Evolutionary conservation across 257 asterid species (phyloP), one percentile per base, ranked within the genome.

Genomic region (Leonotis leonurus): DNA sequence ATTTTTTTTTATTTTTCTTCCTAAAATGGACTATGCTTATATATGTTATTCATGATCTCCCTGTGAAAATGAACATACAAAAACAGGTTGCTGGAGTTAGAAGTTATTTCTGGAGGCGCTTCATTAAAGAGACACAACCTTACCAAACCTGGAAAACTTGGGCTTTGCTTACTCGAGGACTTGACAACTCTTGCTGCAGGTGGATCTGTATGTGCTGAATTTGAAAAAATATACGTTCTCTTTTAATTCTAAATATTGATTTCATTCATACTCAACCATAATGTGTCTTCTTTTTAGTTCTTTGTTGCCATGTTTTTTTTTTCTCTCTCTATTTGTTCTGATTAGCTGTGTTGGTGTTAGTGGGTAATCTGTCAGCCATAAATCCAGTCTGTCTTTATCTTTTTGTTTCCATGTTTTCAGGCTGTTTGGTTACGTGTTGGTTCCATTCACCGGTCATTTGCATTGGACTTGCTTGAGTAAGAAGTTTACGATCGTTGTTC

Each of bases 171-270:
- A 81, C 95, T 92, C 40, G 96, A 89, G 83, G 99, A 92, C 81
- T 86, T 92, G 81, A 81, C 95, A 60, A 87, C 96, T 85, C 95
- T 92, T 81, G 99, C 99, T 78, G 99, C 99, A 86, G 96, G 96
- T 89, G 99, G 99, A 89, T 89, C 97, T 80, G 99, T 92, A 92
- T 83, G 99, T 92, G 91, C 86, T 73, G 63, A 75, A 70, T 74
- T 62, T 68, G 69, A 56, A 79, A 76, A 63, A 64, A 40, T 72
- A 56, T 50, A 65, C 65, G 49, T 59, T 75, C 41, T 50, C 60
- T 22, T 18, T 63, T 43, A 51, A 55, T 55, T 58, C 16, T 32
- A 48, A 65, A 18, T 39, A 21, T 51, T 53, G 50, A 64, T 46
- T 48, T 50, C 32, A 44, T 33, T 64, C 69, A 48, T 27, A 40